Percentiles rank a stretch among this genome's conserved stretches.
Conservation (phyloP, 805 yeast species). For the Suhomyces prunicola region DNA sequence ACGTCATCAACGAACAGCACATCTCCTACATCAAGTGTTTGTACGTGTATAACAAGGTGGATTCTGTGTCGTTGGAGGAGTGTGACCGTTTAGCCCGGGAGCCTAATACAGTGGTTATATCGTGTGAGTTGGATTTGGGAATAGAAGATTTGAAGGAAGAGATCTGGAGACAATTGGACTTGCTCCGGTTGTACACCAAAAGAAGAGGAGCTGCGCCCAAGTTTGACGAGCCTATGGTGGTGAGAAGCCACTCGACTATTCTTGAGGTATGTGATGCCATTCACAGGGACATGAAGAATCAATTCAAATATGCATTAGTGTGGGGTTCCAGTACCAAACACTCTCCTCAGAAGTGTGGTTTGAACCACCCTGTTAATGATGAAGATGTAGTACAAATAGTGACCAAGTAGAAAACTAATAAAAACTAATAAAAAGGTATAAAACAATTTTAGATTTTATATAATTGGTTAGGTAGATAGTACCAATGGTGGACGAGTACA, state of each 20-base stretch:
- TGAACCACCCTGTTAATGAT: slow-evolving; percentile 77
- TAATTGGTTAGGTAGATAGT: too few relatives aligned
- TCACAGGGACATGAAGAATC: slow-evolving; percentile 87
- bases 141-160: slow-evolving; percentile 85
- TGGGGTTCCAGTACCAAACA: slow-evolving; percentile 97
- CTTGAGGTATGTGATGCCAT: slow-evolving; percentile 88
- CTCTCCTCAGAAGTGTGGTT: slow-evolving; percentile 95
- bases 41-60: slow-evolving; percentile 92
- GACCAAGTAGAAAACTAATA: slow-evolving; percentile 52
- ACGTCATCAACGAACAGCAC: slow-evolving; percentile 82
- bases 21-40: slow-evolving; percentile 87
- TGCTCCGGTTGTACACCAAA: slow-evolving; percentile 83
- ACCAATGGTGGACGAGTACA: too few relatives aligned
- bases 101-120: slow-evolving; percentile 91
- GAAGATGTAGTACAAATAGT: slow-evolving; percentile 93
- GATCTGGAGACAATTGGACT: slow-evolving; percentile 84
- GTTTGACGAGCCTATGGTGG: slow-evolving; percentile 87
- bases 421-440: too few relatives aligned
- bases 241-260: slow-evolving; percentile 71
- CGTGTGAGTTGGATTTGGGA: slow-evolving; percentile 86
- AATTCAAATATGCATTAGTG: slow-evolving; percentile 89
- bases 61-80: slow-evolving; percentile 92
- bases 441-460: too few relatives aligned
- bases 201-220: slow-evolving; percentile 79
- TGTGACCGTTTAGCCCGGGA: slow-evolving; percentile 88